Conservation (phyloP, 257 asterid species). For the Hygrophila difformis region DNA sequence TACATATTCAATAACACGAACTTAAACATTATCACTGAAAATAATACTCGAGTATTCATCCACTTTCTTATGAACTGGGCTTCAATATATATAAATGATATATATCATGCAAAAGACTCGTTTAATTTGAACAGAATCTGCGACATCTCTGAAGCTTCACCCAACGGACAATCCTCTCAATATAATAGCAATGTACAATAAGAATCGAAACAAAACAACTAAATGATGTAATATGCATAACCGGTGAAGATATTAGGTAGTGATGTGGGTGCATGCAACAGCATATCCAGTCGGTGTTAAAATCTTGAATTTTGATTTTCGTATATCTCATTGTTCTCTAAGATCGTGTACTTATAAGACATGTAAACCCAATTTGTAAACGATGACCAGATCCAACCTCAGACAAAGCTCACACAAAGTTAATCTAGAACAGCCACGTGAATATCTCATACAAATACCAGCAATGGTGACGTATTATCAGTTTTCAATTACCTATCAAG, state of each 20-base stretch:
- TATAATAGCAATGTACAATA: too few species aligned
- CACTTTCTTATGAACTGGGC: neutral
- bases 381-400: neutral
- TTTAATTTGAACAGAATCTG: neutral
- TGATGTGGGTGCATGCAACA: too few species aligned
- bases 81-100: neutral
- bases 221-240: too few species aligned
- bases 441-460: neutral
- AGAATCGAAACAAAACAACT: too few species aligned
- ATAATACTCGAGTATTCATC: too few species aligned
- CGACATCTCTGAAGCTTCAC: neutral
- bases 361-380: neutral
- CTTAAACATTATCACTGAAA: neutral
- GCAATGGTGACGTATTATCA: slow-evolving; percentile 2
- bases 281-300: too few species aligned
- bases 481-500: slow-evolving; percentile 53
- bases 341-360: too few species aligned
- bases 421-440: neutral
- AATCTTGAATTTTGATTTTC: too few species aligned
- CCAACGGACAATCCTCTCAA: neutral
- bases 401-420: neutral
- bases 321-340: too few species aligned
- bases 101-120: neutral
- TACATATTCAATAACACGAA: slow-evolving; percentile 1
- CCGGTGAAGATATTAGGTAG: too few species aligned